phyloP scores from a whole-genome alignment of 352 stramenopile genomes.

The Phytophthora brassicae region DNA sequence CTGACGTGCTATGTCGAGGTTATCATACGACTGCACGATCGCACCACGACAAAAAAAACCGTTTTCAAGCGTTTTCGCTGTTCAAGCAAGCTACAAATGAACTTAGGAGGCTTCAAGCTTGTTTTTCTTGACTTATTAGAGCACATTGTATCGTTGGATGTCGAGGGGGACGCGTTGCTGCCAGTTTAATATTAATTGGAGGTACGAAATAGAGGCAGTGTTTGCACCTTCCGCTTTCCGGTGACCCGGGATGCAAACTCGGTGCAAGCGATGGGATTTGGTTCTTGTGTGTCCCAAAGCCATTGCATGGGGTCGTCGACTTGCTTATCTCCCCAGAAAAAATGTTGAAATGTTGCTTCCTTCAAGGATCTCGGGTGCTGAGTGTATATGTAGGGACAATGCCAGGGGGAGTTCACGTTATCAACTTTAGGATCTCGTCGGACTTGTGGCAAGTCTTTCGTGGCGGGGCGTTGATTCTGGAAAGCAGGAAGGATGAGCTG shows the following conservation, averaged over 20 bases:
- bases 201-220: slow-evolving; percentile 12
- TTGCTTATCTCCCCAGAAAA: slow-evolving; percentile 11
- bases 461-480: too few species aligned
- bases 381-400: too few species aligned
- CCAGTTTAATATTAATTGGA: background rate
- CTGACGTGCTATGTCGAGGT: background rate
- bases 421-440: too few species aligned
- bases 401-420: too few species aligned
- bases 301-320: slow-evolving; percentile 4
- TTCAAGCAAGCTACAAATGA: background rate
- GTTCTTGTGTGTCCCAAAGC: slow-evolving; percentile 13
- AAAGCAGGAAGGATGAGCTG: slow-evolving; percentile 13
- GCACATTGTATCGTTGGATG: background rate
- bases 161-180: background rate
- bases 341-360: background rate
- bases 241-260: slow-evolving; percentile 10
- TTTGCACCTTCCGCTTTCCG: slow-evolving; percentile 22
- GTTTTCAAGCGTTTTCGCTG: background rate
- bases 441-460: too few species aligned
- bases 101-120: background rate
- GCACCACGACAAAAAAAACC: background rate
- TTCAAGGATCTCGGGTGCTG: slow-evolving; percentile 15
- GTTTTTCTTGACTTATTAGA: background rate
- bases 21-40: background rate
- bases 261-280: slow-evolving; percentile 18